These are phyloP conservation scores for Solanum hybrid DNA, from an alignment of 305 asterid species.

Conservation along the genomic window DNA sequence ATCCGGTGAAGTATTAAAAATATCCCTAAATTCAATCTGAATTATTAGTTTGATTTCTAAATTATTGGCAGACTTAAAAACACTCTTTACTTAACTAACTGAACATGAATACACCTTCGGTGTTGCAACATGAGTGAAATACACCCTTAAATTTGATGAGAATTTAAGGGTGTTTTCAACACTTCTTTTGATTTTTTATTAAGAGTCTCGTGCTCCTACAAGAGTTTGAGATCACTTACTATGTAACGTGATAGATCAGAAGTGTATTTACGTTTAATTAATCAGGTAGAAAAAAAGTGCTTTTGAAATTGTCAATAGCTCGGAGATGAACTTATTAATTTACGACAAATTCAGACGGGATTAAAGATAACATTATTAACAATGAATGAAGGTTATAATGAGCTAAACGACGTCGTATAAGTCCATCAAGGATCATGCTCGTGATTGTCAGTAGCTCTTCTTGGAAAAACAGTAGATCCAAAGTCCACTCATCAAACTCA, in stretches of 20 bases:
- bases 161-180: not conserved
- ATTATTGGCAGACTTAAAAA: too few relatives aligned
- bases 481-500: not conserved
- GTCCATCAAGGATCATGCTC: not conserved
- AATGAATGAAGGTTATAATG: not conserved
- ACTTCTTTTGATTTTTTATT: not conserved
- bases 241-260: too few relatives aligned
- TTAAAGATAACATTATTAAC: not conserved
- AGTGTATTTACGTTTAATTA: too few relatives aligned
- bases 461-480: not conserved
- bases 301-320: not conserved
- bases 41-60: too few relatives aligned
- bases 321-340: not conserved
- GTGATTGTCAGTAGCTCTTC: not conserved
- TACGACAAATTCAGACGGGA: accelerated
- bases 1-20: too few relatives aligned
- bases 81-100: not conserved
- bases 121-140: not conserved
- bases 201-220: not conserved
- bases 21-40: accelerated
- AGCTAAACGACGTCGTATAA: not conserved
- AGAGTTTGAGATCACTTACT: too few relatives aligned
- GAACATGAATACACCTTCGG: not conserved
- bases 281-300: accelerated
- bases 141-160: not conserved